These are phyloP conservation scores for Citrullus mucosospermus DNA, from an alignment of 306 rosid species.

Conservation along the genomic window DNA sequence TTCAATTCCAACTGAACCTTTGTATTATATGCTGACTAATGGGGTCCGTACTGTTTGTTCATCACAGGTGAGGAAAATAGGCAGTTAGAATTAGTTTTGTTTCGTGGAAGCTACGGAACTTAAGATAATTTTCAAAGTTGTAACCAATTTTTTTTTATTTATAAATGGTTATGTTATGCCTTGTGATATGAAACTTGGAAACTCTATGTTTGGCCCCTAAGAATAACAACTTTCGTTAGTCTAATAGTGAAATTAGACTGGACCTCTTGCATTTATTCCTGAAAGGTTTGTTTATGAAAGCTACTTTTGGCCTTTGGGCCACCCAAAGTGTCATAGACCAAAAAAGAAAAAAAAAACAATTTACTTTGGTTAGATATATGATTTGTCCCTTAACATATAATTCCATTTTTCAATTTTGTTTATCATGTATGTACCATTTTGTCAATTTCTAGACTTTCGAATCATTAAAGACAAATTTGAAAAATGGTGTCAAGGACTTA, in stretches of 20 bases:
- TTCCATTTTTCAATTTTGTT: not conserved
- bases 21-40: not conserved
- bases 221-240: not conserved
- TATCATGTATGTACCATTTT: not conserved
- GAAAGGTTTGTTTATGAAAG: not conserved
- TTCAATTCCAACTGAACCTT: not conserved
- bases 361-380: not conserved
- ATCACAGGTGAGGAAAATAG: not conserved
- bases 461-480: not conserved
- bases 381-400: not conserved
- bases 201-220: conserved; percentile 2
- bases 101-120: conserved; percentile 6
- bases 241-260: not conserved
- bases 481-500: not conserved
- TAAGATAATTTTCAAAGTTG: not conserved
- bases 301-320: conserved; percentile 1
- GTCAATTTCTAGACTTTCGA: not conserved
- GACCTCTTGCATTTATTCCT: not conserved
- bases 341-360: not conserved
- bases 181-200: conserved; percentile 2
- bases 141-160: not conserved
- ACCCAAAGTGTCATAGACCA: not conserved
- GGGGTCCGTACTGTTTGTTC: not conserved
- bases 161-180: not conserved
- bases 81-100: conserved; percentile 1